Base-by-base conservation (phyloP, 345 rosid species). In the Pseudoturritis turrita region DNA sequence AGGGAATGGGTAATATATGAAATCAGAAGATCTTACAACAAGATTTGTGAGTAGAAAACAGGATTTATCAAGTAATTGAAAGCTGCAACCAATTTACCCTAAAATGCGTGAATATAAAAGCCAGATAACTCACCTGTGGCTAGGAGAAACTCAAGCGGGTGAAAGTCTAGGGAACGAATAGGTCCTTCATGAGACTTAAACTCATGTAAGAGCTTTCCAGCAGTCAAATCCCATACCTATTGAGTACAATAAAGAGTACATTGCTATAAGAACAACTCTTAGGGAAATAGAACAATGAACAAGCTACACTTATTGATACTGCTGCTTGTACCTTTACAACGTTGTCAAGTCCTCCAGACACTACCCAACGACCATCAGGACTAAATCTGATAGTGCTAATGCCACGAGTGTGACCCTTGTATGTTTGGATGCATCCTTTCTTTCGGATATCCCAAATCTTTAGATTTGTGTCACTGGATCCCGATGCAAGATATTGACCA, bases 291-390 rank as follows among this genome's bases (percentile, higher is more conserved):
- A 57, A 54, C 21, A 54, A 13, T 71, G 68, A 25, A 62, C 18
- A 57, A 55, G 15, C n/a, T 35, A 62, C 56, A 47, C 25, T 58
- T 56, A 10, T 7, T 37, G 37, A 33, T 29, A 67, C 11, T 45
- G 29, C 61, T 65, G 59, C 43, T 51, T 50, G 52, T 77, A 96
- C 99, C 97, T 96, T 96, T 13, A 87, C 98, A 74, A 81, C 78
- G 73, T 88, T 90, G 77, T 96, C 99, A 63, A 64, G 77, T 84
- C 99, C 99, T 69, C 99, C 98, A 73, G 98, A 92, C 63, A 95
- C 97, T 14, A 95, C 89, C 99, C 99, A 95, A 25, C 98, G 99
- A 36, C 99, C 99, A 88, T 95, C 98, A 62, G 99, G 99, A 75
- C 83, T 78, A 79, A 95, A 95, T 43, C 80, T 84, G 62, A 95